Conservation (phyloP, 164 flowering plant genomes). For the Kingdonia uniflora region DNA sequence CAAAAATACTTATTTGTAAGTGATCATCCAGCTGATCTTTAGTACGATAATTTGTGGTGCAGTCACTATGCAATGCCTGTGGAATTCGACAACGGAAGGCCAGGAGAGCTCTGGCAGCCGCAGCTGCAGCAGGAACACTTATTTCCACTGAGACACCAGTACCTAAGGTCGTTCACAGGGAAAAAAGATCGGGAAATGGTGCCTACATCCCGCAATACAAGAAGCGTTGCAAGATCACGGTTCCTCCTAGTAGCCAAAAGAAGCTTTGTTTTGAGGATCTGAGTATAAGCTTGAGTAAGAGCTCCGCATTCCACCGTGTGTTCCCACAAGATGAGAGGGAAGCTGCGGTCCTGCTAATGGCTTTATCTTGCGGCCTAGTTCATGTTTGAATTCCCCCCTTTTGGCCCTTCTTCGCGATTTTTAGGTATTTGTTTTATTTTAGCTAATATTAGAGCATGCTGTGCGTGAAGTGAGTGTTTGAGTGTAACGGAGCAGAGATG, state of each 20-base stretch:
- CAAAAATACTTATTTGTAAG: neutral
- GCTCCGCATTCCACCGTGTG: constrained; percentile 39
- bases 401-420: too few relatives aligned
- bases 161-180: constrained; percentile 18
- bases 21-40: neutral
- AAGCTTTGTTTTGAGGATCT: constrained; percentile 54
- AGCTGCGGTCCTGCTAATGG: constrained; percentile 91
- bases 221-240: constrained; percentile 36
- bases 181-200: constrained; percentile 22
- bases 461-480: too few relatives aligned
- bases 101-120: constrained; percentile 35
- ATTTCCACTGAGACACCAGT: constrained; percentile 6
- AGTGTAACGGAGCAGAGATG: too few relatives aligned
- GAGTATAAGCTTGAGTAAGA: constrained; percentile 40
- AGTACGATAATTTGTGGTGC: constrained; percentile 5
- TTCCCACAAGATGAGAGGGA: constrained; percentile 93
- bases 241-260: constrained; percentile 15
- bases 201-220: constrained; percentile 19
- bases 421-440: too few relatives aligned
- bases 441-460: too few relatives aligned
- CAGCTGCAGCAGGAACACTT: constrained; percentile 22
- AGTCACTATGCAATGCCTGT: constrained; percentile 58
- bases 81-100: constrained; percentile 50
- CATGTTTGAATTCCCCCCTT: constrained; percentile 30
- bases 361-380: constrained; percentile 71